Evolutionary conservation across 1,139 yeast genomes (phyloP).

Genomic region (Kodamaea sp.): DNA sequence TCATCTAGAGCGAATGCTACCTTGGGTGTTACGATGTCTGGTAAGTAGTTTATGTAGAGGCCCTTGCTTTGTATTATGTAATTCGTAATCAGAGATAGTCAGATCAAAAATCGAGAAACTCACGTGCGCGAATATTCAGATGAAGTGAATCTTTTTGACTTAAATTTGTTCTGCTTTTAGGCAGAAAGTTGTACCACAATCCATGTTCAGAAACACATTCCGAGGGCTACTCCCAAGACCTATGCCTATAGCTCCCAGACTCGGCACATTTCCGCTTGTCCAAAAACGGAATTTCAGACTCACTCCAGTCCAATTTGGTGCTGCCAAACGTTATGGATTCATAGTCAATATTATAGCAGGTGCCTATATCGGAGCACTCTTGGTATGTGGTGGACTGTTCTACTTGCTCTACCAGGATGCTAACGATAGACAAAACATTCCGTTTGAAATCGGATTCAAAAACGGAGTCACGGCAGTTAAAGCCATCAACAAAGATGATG

Average conservation of each 20-base stretch:
- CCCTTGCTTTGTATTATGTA: no score
- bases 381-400: constrained; percentile 42
- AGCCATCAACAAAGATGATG: constrained; percentile 50
- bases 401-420: constrained; percentile 46
- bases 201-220: background rate
- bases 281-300: constrained; percentile 8
- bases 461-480: constrained; percentile 43
- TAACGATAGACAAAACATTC: constrained; percentile 40
- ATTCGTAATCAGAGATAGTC: no score
- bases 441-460: constrained; percentile 36
- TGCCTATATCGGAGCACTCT: constrained; percentile 45
- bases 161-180: no score
- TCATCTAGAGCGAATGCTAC: no score
- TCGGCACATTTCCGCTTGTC: no score
- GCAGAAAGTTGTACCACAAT: no score
- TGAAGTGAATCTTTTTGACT: no score
- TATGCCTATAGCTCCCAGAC: background rate
- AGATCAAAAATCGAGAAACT: no score
- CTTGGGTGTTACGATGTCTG: no score
- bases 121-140: no score
- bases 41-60: no score
- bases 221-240: background rate
- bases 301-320: constrained; percentile 20
- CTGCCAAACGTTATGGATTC: constrained; percentile 34
- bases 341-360: constrained; percentile 42